Evolutionary conservation across 2,329 filamentous ascomycete genomes (phyloP).

Genomic region (Calonectria ilicicola): DNA sequence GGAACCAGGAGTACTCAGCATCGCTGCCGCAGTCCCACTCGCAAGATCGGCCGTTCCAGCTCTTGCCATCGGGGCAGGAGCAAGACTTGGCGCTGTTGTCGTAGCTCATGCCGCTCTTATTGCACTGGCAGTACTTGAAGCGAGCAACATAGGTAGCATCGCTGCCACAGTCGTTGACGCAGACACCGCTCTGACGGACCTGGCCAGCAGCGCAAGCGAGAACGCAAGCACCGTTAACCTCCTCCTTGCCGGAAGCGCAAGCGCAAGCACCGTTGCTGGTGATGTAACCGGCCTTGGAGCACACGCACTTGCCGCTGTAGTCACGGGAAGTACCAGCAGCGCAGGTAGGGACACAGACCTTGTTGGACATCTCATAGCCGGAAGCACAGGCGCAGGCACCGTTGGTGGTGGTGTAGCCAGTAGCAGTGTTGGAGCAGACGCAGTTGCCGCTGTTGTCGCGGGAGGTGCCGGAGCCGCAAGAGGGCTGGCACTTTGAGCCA

Average conservation of each 20-base stretch:
- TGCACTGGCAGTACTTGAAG: not conserved
- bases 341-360: not conserved
- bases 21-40: not conserved
- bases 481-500: not conserved
- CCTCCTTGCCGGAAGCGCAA: not conserved
- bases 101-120: constrained; percentile 3
- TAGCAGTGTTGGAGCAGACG: not conserved
- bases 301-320: not conserved
- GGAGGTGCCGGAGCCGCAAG: not conserved
- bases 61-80: not conserved
- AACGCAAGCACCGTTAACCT: not conserved
- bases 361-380: not conserved
- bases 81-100: not conserved
- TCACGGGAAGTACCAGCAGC: not conserved
- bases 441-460: not conserved
- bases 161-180: not conserved
- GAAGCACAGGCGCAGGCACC: not conserved
- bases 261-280: not conserved
- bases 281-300: not conserved
- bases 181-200: not conserved
- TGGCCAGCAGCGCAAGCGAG: not conserved
- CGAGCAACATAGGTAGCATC: not conserved
- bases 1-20: not conserved
- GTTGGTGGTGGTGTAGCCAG: not conserved
- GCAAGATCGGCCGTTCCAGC: not conserved